Evolutionary conservation across 495 filamentous ascomycete species (phyloP), one percentile per base, ranked within the genome.

Genomic region (Aspergillus baeticus): DNA sequence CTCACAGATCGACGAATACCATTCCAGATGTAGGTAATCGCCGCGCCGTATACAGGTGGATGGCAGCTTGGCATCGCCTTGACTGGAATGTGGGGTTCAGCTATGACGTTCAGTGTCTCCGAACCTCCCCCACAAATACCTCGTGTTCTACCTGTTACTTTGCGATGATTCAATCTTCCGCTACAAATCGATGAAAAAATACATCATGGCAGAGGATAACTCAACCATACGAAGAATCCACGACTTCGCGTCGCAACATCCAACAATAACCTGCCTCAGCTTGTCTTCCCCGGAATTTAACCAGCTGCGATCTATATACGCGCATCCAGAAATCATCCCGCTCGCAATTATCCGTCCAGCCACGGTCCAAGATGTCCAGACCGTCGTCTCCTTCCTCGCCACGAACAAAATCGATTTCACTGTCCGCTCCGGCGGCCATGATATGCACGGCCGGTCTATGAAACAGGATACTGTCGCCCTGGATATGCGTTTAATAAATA

Each of bases 351-450:
- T 62, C 36, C 69, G 66, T 0, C 75, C 75, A 3, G 60, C 69
- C 41, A 65, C 63, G 2, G 51, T 65, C 3, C 50, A 50, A 22
- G 62, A 74, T 31, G 66, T 77, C 14, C 37, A 52, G 18, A 39
- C 60, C 5, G 10, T 76, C 5, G 60, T 77, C 29, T 54, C 49
- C 44, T 59, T 51, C 23, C 49, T 45, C 22, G 47, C 57, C 20
- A 59, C 41, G 21, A 65, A 33, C 0, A 21, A 10, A 4, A 53
- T 77, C 37, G 43, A 45, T 7, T 75, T 77, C 51, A 66, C 65
- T 18, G 44, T 79, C 5, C 71, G 76, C 42, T 37, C 54, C 0
- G 76, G 76, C 13, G 72, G 73, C n/a, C 73, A 76, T 50, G 68
- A 76, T 57, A 34, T 71, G 10, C 57, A 57, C 31, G 71, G 71